phyloP scores from a whole-genome alignment of 2,329 filamentous ascomycete genomes.

The Orbilia javanica region DNA sequence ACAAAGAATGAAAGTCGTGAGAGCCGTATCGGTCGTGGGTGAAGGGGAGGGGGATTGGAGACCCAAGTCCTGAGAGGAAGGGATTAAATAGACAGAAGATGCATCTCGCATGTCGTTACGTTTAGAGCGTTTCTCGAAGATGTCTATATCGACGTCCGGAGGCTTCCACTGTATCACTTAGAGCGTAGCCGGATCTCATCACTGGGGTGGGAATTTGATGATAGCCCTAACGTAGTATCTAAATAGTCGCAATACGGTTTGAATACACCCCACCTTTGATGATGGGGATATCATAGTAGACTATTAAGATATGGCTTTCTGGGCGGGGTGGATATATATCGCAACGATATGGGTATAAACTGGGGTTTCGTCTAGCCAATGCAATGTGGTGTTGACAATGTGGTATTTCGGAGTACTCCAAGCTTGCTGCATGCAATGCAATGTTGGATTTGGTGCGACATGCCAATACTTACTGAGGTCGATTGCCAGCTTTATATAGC shows the following conservation, averaged over 20 bases:
- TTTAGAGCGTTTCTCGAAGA: not conserved
- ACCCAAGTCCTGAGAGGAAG: not conserved
- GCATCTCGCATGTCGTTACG: not conserved
- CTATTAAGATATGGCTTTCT: not conserved
- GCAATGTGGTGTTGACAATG: conserved; percentile 1
- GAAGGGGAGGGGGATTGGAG: not conserved
- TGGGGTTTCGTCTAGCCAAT: too few species aligned
- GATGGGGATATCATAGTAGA: too few species aligned
- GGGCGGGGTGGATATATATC: not conserved
- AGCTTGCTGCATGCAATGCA: not conserved
- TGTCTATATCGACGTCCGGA: not conserved
- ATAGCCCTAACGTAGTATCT: too few species aligned
- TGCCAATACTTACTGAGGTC: too few species aligned
- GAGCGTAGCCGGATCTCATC: not conserved
- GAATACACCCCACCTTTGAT: too few species aligned
- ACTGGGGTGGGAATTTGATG: not conserved
- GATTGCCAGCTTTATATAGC: too few species aligned
- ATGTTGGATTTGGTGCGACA: too few species aligned
- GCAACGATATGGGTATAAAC: not conserved
- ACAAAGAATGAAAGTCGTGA: not conserved
- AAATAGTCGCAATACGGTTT: too few species aligned
- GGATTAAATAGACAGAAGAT: not conserved
- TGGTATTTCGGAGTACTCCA: not conserved
- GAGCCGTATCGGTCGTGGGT: not conserved
- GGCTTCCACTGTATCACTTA: not conserved